Evolutionary conservation across 345 rosid genomes (phyloP).

Genomic region (Lagerstroemia speciosa): DNA sequence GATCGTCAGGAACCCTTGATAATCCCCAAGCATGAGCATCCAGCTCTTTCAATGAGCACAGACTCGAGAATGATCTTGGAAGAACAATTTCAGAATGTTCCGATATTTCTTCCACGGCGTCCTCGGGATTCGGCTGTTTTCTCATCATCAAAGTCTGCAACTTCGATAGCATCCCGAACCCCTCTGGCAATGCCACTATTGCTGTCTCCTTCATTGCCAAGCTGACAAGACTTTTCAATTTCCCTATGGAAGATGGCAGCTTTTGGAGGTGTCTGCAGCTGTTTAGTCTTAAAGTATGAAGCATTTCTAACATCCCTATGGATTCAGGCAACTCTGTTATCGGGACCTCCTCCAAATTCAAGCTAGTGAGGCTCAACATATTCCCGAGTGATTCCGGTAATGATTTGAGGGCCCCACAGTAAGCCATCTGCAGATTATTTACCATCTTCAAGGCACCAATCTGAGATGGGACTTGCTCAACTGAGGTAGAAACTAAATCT

Average conservation of each 20-base stretch:
- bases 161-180: constrained; percentile 36
- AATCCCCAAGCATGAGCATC: constrained; percentile 40
- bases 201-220: constrained; percentile 35
- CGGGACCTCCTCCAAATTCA: constrained; percentile 15
- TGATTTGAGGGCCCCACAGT: constrained; percentile 12
- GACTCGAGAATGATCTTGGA: constrained; percentile 33
- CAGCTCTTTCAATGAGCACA: constrained; percentile 26
- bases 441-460: constrained; percentile 31
- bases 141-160: constrained; percentile 30
- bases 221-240: constrained; percentile 25
- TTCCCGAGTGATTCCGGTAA: constrained; percentile 37
- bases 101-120: background rate
- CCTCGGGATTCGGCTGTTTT: constrained; percentile 18
- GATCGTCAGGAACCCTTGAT: constrained; percentile 40
- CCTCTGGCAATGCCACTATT: constrained; percentile 29
- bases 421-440: constrained; percentile 23
- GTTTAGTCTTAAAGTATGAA: constrained; percentile 20
- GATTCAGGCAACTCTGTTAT: constrained; percentile 43
- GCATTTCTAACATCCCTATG: constrained; percentile 38
- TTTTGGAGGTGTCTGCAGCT: constrained; percentile 24
- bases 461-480: constrained; percentile 30
- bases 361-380: constrained; percentile 22
- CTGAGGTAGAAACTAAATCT: constrained; percentile 14
- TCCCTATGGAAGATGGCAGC: constrained; percentile 38
- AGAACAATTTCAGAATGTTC: constrained; percentile 1